Evolutionary conservation across 495 filamentous ascomycete genomes (phyloP).

Genomic region (Hyaloscypha variabilis): DNA sequence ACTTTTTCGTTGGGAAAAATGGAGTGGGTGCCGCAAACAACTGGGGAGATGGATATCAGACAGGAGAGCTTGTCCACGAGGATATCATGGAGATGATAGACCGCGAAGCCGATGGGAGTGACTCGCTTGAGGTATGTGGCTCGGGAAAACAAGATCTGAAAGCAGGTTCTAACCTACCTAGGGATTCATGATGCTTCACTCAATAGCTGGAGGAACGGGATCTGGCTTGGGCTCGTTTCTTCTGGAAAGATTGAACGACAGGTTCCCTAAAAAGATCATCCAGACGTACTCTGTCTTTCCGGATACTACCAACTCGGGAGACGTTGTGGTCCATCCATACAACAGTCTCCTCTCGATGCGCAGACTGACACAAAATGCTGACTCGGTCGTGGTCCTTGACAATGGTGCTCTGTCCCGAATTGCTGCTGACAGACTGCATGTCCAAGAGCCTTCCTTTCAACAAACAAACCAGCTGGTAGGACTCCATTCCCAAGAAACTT

Average conservation of each 20-base stretch:
- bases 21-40: slow-evolving; percentile 95
- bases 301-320: slow-evolving; percentile 77
- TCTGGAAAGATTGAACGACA: slow-evolving; percentile 94
- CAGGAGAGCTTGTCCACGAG: slow-evolving; percentile 90
- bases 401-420: slow-evolving; percentile 94
- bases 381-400: slow-evolving; percentile 97
- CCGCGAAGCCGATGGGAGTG: slow-evolving; percentile 95
- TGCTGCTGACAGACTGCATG: slow-evolving; percentile 89
- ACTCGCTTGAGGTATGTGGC: slow-evolving; percentile 80
- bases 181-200: slow-evolving; percentile 98
- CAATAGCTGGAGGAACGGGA: slow-evolving; percentile 95
- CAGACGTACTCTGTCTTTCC: slow-evolving; percentile 99
- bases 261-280: slow-evolving; percentile 98
- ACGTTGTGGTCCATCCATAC: slow-evolving; percentile 98
- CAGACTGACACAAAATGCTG: slow-evolving; percentile 90
- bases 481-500: not conserved
- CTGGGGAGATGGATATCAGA: slow-evolving; percentile 93
- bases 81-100: slow-evolving; percentile 99
- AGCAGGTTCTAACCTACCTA: slow-evolving; percentile 33
- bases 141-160: slow-evolving; percentile 3
- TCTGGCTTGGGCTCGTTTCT: slow-evolving; percentile 93
- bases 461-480: slow-evolving; percentile 93
- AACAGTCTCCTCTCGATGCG: slow-evolving; percentile 94
- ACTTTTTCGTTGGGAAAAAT: slow-evolving; percentile 92
- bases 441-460: slow-evolving; percentile 91